These are phyloP conservation scores for Aspergillus floridensis DNA, from an alignment of 2,329 filamentous ascomycete species.

Conservation along the genomic window DNA sequence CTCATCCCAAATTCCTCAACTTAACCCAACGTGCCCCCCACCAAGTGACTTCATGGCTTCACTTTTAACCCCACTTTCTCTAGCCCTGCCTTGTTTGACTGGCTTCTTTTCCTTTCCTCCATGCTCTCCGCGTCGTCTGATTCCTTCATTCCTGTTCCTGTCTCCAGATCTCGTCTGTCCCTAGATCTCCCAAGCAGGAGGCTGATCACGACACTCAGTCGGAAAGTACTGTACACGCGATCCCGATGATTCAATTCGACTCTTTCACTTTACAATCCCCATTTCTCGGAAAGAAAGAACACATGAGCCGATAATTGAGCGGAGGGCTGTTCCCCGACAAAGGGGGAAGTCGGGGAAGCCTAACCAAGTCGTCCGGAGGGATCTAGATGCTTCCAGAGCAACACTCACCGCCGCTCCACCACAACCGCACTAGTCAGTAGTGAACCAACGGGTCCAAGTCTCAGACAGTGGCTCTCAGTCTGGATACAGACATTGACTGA, in stretches of 20 bases:
- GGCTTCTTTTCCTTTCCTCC: neutral
- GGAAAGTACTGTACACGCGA: neutral
- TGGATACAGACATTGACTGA: neutral
- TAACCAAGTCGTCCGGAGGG: neutral
- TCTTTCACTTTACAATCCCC: neutral
- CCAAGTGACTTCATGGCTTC: neutral
- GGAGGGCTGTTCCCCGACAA: neutral
- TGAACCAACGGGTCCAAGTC: neutral
- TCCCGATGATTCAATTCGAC: neutral
- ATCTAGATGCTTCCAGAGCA: neutral
- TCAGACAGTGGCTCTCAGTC: neutral
- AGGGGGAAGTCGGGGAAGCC: neutral
- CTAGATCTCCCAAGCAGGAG: too few species aligned
- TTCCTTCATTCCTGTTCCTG: neutral
- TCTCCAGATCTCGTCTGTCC: neutral
- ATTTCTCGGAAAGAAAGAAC: neutral
- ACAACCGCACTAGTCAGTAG: neutral
- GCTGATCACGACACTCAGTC: neutral
- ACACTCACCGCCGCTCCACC: neutral
- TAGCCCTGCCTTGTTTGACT: neutral
- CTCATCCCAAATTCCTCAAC: too few species aligned
- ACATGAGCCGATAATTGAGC: neutral
- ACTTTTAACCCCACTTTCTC: neutral
- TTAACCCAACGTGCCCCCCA: neutral
- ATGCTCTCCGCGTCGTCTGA: neutral